Conservation (phyloP, 345 rosid genomes). For the Passiflora organensis region DNA sequence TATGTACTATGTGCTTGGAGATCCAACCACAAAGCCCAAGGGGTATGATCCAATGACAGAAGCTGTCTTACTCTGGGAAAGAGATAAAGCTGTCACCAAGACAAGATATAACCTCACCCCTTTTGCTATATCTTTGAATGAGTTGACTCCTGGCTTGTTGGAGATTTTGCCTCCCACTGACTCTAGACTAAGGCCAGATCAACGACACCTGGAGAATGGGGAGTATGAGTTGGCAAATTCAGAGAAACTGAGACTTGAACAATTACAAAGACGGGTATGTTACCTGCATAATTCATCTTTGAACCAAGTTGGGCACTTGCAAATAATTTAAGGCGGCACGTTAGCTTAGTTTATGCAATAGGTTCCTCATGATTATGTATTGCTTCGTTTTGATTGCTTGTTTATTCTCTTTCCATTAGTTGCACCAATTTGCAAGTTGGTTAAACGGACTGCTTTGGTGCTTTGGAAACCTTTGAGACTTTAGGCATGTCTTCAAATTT, state of each 20-base stretch:
- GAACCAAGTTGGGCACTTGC: not conserved
- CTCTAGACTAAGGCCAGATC: constrained; percentile 97
- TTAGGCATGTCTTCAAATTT: too few relatives aligned
- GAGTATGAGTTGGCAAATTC: constrained; percentile 93
- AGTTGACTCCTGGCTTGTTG: constrained; percentile 63
- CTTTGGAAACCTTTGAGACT: too few relatives aligned
- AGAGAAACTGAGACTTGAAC: constrained; percentile 92
- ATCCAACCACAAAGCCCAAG: constrained; percentile 81
- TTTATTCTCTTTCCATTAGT: too few relatives aligned
- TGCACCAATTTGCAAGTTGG: too few relatives aligned
- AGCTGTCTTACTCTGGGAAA: constrained; percentile 92
- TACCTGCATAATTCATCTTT: constrained; percentile 2
- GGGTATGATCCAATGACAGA: constrained; percentile 97
- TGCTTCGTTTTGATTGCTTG: too few relatives aligned
- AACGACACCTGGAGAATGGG: constrained; percentile 87
- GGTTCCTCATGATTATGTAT: too few relatives aligned
- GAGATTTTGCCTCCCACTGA: constrained; percentile 92
- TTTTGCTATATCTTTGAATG: constrained; percentile 88
- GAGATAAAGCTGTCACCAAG: constrained; percentile 63
- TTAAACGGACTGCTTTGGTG: too few relatives aligned
- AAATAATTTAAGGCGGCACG: too few relatives aligned
- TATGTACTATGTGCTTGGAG: constrained; percentile 88
- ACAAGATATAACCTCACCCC: constrained; percentile 95
- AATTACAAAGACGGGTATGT: constrained; percentile 90
- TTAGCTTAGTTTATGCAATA: too few relatives aligned